Evolutionary conservation across 1,139 yeast genomes (phyloP).

Genomic region (Candida neerlandica): DNA sequence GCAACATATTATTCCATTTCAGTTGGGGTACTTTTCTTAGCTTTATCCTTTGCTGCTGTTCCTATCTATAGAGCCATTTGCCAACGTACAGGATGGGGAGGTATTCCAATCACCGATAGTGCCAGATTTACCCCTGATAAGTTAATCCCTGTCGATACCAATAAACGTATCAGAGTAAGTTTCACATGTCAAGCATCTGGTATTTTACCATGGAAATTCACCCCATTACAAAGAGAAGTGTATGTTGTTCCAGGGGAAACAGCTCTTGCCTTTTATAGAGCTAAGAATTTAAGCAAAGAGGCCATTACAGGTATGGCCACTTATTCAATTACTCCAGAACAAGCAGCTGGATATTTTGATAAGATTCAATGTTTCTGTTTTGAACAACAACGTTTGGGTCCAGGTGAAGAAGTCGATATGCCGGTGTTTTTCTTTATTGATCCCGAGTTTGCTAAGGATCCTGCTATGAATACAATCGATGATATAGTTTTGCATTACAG

Average conservation of each 20-base stretch:
- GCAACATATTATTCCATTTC: conserved; percentile 75
- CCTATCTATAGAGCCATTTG: conserved; percentile 92
- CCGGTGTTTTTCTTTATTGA: conserved; percentile 98
- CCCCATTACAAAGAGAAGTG: conserved; percentile 94
- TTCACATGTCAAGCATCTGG: conserved; percentile 94
- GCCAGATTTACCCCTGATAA: conserved; percentile 83
- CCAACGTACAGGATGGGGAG: conserved; percentile 95
- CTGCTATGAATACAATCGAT: conserved; percentile 86
- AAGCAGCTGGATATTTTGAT: conserved; percentile 93
- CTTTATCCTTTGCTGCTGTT: conserved; percentile 87
- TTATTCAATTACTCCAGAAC: conserved; percentile 93
- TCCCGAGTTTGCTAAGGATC: conserved; percentile 96
- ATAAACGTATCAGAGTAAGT: conserved; percentile 74
- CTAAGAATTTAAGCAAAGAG: conserved; percentile 79
- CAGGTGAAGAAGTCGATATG: conserved; percentile 99
- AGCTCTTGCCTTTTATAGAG: conserved; percentile 93
- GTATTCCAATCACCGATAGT: conserved; percentile 87
- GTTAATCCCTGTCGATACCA: conserved; percentile 84
- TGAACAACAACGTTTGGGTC: conserved; percentile 90
- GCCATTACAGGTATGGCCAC: conserved; percentile 99
- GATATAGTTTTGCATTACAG: conserved; percentile 92
- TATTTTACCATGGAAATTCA: conserved; percentile 91
- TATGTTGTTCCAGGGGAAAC: conserved; percentile 97
- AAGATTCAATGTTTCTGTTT: conserved; percentile 98
- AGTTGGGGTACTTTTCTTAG: conserved; percentile 69